These are phyloP conservation scores for Neonectria ditissima DNA, from an alignment of 2,329 filamentous ascomycete genomes.

Conservation along the genomic window DNA sequence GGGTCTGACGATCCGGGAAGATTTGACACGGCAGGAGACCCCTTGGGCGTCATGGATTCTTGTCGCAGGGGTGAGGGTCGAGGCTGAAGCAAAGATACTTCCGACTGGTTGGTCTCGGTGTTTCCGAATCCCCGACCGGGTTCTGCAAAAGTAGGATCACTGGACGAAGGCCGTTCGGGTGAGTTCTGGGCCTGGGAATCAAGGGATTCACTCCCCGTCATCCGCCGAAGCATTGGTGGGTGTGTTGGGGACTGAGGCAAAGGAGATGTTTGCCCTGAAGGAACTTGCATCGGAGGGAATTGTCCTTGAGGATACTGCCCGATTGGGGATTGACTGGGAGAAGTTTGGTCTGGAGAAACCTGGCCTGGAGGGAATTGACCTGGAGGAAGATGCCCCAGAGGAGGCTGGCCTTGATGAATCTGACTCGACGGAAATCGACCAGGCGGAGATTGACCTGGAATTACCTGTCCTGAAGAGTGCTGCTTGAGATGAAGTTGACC, in stretches of 20 bases:
- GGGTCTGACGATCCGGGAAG: constrained; percentile 27
- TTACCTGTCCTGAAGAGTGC: constrained; percentile 19
- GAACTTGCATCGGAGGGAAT: constrained; percentile 16
- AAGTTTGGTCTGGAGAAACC: background rate
- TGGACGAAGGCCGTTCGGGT: constrained; percentile 27
- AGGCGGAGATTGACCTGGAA: constrained; percentile 12
- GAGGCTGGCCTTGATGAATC: constrained; percentile 12
- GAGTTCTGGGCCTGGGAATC: constrained; percentile 33
- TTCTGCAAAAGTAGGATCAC: constrained; percentile 16
- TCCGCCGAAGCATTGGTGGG: constrained; percentile 31
- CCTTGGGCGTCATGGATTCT: constrained; percentile 21
- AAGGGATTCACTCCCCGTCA: constrained; percentile 28
- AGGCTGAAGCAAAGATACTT: constrained; percentile 14
- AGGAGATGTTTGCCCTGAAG: constrained; percentile 16
- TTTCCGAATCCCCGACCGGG: constrained; percentile 5
- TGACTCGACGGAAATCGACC: constrained; percentile 10
- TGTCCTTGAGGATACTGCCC: constrained; percentile 20
- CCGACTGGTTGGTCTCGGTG: constrained; percentile 6
- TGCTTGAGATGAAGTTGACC: constrained; percentile 9
- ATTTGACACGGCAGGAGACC: background rate
- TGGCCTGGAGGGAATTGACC: background rate
- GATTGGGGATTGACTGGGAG: constrained; percentile 20
- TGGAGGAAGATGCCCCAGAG: constrained; percentile 11
- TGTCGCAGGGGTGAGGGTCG: constrained; percentile 24
- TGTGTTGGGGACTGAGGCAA: constrained; percentile 11